A percentile compares a stretch with the other conserved stretches of the same genome.
Conservation (phyloP, 2,329 filamentous ascomycete species). For the Lizonia empirigonia region DNA sequence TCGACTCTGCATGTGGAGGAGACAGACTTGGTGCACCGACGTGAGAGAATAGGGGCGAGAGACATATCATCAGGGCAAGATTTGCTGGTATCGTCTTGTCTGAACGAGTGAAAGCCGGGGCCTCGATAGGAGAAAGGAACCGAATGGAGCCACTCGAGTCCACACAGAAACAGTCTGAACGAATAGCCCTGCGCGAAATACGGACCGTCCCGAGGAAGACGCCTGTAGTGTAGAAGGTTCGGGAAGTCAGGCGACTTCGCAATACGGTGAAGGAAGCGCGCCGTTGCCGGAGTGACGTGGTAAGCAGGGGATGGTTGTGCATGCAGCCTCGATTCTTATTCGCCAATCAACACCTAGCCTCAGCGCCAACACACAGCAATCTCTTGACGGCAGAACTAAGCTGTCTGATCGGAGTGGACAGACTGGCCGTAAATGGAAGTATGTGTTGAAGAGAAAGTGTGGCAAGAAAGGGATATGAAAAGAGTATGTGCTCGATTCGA, state of each 20-base stretch:
- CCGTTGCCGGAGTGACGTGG: slow-evolving; percentile 16
- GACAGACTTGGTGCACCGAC: not conserved
- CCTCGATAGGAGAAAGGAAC: too few species aligned
- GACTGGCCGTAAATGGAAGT: not conserved
- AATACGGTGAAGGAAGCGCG: slow-evolving; percentile 2
- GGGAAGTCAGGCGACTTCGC: slow-evolving; percentile 7
- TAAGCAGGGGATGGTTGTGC: slow-evolving; percentile 2
- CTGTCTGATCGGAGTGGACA: not conserved
- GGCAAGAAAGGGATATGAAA: not conserved
- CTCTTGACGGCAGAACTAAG: not conserved
- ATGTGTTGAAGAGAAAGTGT: not conserved
- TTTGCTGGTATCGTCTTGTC: not conserved
- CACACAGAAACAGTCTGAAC: not conserved
- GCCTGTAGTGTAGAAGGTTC: slow-evolving; percentile 1
- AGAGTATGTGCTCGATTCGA: not conserved
- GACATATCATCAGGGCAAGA: not conserved
- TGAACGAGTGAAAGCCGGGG: too few species aligned
- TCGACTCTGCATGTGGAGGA: slow-evolving; percentile 20
- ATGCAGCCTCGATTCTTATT: slow-evolving; percentile 6
- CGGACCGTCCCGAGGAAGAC: slow-evolving; percentile 4
- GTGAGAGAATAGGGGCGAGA: too few species aligned
- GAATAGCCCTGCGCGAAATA: not conserved
- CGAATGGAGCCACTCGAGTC: too few species aligned
- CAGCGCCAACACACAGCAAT: slow-evolving; percentile 11
- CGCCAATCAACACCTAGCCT: slow-evolving; percentile 7